Evolutionary conservation across 257 asterid species (phyloP).

Genomic region (Pogostemon cablin): DNA sequence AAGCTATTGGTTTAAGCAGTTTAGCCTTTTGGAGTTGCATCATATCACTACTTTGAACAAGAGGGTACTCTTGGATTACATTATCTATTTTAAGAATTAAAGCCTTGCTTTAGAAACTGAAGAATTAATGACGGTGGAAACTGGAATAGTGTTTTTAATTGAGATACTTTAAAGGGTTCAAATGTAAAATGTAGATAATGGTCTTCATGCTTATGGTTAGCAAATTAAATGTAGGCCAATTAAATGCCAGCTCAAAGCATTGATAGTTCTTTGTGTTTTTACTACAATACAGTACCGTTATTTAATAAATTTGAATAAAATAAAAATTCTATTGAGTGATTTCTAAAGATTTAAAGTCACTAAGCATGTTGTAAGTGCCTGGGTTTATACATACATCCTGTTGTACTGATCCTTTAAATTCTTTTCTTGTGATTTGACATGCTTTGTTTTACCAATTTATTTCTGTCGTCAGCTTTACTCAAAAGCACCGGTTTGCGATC

Average conservation of each 20-base stretch:
- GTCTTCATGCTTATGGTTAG: not conserved
- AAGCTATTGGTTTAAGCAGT: not conserved
- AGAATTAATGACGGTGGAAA: not conserved
- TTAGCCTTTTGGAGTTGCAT: not conserved
- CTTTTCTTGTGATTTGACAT: slow-evolving; percentile 5
- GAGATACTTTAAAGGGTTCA: not conserved
- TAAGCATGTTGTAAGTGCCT: slow-evolving; percentile 8
- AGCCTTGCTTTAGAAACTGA: slow-evolving; percentile 10
- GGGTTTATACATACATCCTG: not conserved
- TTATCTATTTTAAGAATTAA: not conserved
- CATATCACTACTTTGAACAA: slow-evolving; percentile 1
- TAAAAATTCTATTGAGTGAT: not conserved
- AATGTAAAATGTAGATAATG: not conserved
- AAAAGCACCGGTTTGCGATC: slow-evolving; percentile 82
- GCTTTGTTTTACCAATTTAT: slow-evolving; percentile 11
- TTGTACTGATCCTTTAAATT: slow-evolving; percentile 14
- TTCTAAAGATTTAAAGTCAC: not conserved
- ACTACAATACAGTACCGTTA: not conserved
- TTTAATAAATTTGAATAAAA: slow-evolving; percentile 16
- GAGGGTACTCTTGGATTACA: slow-evolving; percentile 9
- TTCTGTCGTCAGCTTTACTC: slow-evolving; percentile 61
- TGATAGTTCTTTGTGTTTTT: slow-evolving; percentile 15
- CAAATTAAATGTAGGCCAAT: not conserved
- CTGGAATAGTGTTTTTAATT: not conserved
- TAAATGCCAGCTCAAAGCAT: slow-evolving; percentile 1